phyloP scores from a whole-genome alignment of 768 basidiomycete species.

The Chalciporus sphaerocephalus region DNA sequence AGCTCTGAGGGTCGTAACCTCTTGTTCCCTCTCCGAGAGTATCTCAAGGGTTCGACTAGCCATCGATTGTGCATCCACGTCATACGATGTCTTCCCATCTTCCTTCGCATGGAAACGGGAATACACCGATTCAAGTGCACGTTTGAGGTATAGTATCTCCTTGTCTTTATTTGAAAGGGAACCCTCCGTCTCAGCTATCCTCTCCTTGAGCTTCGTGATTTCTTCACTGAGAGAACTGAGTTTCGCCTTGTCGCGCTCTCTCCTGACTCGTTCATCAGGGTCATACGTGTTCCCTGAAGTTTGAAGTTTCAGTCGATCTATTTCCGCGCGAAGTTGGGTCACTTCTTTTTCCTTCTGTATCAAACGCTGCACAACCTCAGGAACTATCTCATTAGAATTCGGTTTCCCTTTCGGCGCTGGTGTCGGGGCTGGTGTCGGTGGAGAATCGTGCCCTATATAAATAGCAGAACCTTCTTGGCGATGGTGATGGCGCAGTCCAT shows the following conservation, averaged over 20 bases:
- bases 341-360: slow-evolving; percentile 87
- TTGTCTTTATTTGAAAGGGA: slow-evolving; percentile 56
- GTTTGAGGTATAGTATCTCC: slow-evolving; percentile 71
- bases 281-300: slow-evolving; percentile 56
- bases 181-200: slow-evolving; percentile 51
- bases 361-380: slow-evolving; percentile 74
- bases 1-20: slow-evolving; percentile 48
- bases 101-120: slow-evolving; percentile 63
- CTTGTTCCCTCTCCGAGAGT: slow-evolving; percentile 62
- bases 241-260: slow-evolving; percentile 70
- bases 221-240: slow-evolving; percentile 73
- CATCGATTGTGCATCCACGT: slow-evolving; percentile 64
- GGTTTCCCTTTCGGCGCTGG: slow-evolving; percentile 31
- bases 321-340: slow-evolving; percentile 62
- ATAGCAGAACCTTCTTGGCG: slow-evolving; percentile 16
- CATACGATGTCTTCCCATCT: slow-evolving; percentile 40
- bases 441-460: slow-evolving; percentile 10
- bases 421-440: slow-evolving; percentile 1
- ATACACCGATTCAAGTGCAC: slow-evolving; percentile 84
- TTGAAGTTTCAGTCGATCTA: slow-evolving; percentile 58
- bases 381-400: slow-evolving; percentile 55
- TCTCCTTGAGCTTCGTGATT: slow-evolving; percentile 62
- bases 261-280: slow-evolving; percentile 64
- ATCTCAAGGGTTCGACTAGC: slow-evolving; percentile 68
- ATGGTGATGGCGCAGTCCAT: background rate